phyloP scores from a whole-genome alignment of 2,329 filamentous ascomycete genomes.

The Fusarium algeriense region DNA sequence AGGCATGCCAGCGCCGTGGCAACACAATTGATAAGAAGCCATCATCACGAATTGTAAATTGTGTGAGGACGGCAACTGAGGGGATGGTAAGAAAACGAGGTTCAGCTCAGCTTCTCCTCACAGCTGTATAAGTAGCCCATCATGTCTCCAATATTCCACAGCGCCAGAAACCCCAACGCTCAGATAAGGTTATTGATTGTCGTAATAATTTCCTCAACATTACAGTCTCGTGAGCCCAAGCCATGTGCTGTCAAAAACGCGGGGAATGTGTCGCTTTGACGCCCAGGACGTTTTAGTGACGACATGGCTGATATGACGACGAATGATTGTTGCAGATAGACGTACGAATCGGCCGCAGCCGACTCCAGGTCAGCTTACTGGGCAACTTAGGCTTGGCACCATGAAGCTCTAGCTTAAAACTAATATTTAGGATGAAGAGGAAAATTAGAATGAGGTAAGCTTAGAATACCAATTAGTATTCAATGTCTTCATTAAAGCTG shows the following conservation, averaged over 20 bases:
- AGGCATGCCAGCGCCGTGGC: conserved; percentile 27
- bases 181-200: not conserved
- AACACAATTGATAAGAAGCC: conserved; percentile 30
- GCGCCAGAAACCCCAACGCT: conserved; percentile 20
- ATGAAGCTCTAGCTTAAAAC: conserved; percentile 5
- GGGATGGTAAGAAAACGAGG: not conserved
- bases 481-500: not conserved
- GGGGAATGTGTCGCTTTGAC: conserved; percentile 28
- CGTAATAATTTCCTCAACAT: conserved; percentile 15
- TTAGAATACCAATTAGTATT: conserved; percentile 15
- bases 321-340: conserved; percentile 18
- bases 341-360: not conserved
- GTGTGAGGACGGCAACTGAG: not conserved
- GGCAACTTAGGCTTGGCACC: conserved; percentile 11
- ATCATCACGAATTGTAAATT: conserved; percentile 8
- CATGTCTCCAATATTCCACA: not conserved
- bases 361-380: conserved; percentile 29
- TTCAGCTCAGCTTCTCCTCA: conserved; percentile 2
- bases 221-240: conserved; percentile 29
- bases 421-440: not conserved
- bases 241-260: conserved; percentile 32
- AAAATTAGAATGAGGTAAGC: conserved; percentile 18
- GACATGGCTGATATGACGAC: conserved; percentile 30
- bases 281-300: conserved; percentile 36
- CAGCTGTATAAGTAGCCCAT: conserved; percentile 24